phyloP scores from a whole-genome alignment of 78 protist species.

The Tieghemostelium lacteum region DNA sequence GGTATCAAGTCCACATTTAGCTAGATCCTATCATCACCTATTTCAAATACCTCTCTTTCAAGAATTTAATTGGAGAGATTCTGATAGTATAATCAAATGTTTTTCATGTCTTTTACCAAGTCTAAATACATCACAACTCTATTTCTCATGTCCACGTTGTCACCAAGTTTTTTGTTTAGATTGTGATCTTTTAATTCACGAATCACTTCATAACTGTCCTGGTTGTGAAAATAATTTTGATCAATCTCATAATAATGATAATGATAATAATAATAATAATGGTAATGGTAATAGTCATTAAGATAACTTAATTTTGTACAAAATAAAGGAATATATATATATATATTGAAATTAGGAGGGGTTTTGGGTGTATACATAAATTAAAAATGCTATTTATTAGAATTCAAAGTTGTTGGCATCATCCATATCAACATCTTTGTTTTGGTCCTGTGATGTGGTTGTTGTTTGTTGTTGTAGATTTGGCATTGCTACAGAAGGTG shows the following conservation, averaged over 20 bases:
- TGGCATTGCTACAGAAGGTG: neutral
- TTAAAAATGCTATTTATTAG: neutral
- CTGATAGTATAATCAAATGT: conserved; percentile 11
- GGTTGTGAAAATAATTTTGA: conserved; percentile 81
- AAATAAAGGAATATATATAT: too few species aligned
- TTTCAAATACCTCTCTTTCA: conserved; percentile 76
- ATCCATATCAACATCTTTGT: neutral
- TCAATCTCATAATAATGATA: neutral
- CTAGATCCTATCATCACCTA: conserved; percentile 89
- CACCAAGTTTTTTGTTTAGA: conserved; percentile 73
- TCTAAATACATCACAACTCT: conserved; percentile 6
- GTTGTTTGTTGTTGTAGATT: neutral
- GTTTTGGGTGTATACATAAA: neutral
- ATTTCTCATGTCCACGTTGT: conserved; percentile 84
- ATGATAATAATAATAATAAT: neutral
- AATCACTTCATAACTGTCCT: conserved; percentile 89
- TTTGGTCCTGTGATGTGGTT: neutral
- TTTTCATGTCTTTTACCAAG: conserved; percentile 39
- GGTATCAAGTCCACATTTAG: conserved; percentile 90
- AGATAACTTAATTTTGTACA: neutral
- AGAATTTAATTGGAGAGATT: conserved; percentile 60
- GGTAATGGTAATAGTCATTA: neutral
- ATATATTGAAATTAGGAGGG: neutral
- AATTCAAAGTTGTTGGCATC: too few species aligned
- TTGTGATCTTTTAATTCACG: conserved; percentile 88